These are phyloP conservation scores for Rubus parviflorus DNA, from an alignment of 306 rosid species.

Conservation along the genomic window DNA sequence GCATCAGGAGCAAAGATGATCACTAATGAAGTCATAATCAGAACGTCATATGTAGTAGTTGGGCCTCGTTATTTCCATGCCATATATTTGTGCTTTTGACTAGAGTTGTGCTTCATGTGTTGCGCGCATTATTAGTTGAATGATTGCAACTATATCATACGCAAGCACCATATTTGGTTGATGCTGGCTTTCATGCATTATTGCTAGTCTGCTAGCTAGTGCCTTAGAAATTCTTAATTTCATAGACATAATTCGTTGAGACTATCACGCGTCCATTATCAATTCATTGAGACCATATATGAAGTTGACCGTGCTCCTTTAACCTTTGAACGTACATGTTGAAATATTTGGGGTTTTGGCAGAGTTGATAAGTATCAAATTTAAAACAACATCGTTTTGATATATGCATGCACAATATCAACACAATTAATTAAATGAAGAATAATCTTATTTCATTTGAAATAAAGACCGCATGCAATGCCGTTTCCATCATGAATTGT, in stretches of 20 bases:
- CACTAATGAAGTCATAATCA: background rate
- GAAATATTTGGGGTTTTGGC: no score
- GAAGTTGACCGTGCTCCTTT: background rate
- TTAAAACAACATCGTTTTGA: no score
- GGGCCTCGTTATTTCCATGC: background rate
- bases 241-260: background rate
- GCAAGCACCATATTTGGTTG: background rate
- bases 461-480: no score
- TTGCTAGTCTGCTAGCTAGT: background rate
- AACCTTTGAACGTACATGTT: no score
- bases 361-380: no score
- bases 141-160: no score
- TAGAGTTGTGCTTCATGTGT: background rate
- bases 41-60: background rate
- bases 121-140: background rate
- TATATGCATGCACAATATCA: no score
- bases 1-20: background rate
- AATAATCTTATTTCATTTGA: no score
- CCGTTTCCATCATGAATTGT: no score
- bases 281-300: background rate
- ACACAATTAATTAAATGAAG: no score
- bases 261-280: background rate
- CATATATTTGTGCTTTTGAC: no score
- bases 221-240: background rate
- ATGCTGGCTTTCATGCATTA: background rate